These are phyloP conservation scores for Lunularia cruciata DNA, from an alignment of 225 moss, liverwort and hornwort genomes.

Conservation along the genomic window DNA sequence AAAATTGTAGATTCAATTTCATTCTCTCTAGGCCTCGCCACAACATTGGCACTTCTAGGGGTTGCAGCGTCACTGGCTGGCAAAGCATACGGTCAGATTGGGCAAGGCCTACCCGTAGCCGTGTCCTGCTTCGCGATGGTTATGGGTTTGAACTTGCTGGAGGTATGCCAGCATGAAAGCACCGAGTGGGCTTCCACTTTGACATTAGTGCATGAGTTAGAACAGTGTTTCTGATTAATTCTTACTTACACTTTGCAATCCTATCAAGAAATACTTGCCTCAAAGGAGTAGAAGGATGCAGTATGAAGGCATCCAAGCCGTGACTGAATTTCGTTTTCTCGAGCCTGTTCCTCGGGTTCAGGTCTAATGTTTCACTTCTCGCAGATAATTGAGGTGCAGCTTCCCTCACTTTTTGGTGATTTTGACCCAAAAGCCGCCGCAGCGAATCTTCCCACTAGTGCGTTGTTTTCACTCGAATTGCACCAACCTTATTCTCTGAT, in stretches of 20 bases:
- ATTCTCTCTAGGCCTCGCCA: slow-evolving; percentile 93
- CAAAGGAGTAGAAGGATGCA: too few species aligned
- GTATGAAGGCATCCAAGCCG: too few species aligned
- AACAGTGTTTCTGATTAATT: too few species aligned
- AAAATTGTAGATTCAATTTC: slow-evolving; percentile 86
- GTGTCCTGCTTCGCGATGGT: slow-evolving; percentile 93
- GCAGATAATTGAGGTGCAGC: slow-evolving; percentile 89
- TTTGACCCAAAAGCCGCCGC: slow-evolving; percentile 92
- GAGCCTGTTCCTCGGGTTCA: too few species aligned
- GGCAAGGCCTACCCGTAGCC: slow-evolving; percentile 89
- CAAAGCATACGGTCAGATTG: slow-evolving; percentile 96
- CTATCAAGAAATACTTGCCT: too few species aligned
- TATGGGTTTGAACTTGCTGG: slow-evolving; percentile 96
- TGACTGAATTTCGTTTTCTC: too few species aligned
- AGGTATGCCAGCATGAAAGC: slow-evolving; percentile 63
- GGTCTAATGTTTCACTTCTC: background rate
- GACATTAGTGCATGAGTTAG: too few species aligned
- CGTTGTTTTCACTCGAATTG: too few species aligned
- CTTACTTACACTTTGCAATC: too few species aligned
- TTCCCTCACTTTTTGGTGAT: slow-evolving; percentile 92
- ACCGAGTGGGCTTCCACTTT: too few species aligned
- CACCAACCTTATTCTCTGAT: too few species aligned
- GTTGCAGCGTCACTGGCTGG: slow-evolving; percentile 92
- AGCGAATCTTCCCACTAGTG: slow-evolving; percentile 87
- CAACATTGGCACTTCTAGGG: slow-evolving; percentile 89